A percentile compares a stretch with the other conserved stretches of the same genome.
These are phyloP conservation scores for Pichia sp. DNA, from an alignment of 1,139 yeast species.

Conservation along the genomic window DNA sequence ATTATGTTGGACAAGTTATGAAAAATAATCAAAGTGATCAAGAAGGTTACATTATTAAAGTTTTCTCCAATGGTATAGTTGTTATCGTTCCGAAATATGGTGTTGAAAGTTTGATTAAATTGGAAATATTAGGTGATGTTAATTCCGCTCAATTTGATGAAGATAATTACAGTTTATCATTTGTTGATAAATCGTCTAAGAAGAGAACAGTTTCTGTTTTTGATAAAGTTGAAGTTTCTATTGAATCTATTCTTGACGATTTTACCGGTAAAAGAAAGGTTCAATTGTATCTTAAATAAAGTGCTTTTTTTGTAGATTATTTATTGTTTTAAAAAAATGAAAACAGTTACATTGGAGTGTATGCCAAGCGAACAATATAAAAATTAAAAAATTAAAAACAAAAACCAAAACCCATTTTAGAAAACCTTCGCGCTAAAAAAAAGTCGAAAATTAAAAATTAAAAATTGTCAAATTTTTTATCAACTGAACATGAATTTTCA, in stretches of 20 bases:
- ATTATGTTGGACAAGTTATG: conserved; percentile 97
- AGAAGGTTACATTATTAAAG: conserved; percentile 88
- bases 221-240: conserved; percentile 78
- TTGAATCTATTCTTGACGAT: conserved; percentile 77
- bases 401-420: too few species aligned
- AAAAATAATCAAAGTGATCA: conserved; percentile 64
- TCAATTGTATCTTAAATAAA: conserved; percentile 52
- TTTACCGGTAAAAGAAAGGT: conserved; percentile 92
- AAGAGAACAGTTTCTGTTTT: conserved; percentile 60
- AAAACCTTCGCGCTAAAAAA: background rate
- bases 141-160: conserved; percentile 67
- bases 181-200: conserved; percentile 41
- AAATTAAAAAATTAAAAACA: background rate
- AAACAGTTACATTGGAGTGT: too few species aligned
- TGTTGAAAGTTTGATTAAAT: conserved; percentile 84
- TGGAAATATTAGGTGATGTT: conserved; percentile 67
- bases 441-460: background rate
- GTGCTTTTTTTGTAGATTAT: background rate
- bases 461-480: background rate
- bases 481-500: background rate
- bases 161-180: conserved; percentile 63
- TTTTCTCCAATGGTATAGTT: conserved; percentile 91
- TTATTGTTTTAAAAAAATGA: too few species aligned
- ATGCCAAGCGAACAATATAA: too few species aligned
- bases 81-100: conserved; percentile 97